These are phyloP conservation scores for Hanseniaspora thailandica DNA, from an alignment of 805 yeast species.

Conservation along the genomic window DNA sequence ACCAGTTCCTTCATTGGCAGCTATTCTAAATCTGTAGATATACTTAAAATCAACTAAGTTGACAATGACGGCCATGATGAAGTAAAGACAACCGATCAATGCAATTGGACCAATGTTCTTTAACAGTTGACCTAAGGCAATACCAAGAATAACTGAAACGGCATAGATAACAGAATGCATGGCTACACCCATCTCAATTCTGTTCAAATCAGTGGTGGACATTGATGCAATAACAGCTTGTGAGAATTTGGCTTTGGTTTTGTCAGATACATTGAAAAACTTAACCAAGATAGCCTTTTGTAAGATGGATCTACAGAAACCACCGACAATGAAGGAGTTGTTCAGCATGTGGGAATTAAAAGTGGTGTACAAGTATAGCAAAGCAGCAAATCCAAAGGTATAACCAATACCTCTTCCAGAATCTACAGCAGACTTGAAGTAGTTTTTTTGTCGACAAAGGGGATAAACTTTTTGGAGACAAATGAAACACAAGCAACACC, in stretches of 20 bases:
- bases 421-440: slow-evolving; percentile 30
- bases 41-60: slow-evolving; percentile 37
- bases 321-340: slow-evolving; percentile 48
- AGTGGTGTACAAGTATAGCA: slow-evolving; percentile 34
- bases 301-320: slow-evolving; percentile 51
- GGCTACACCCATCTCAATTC: slow-evolving; percentile 57
- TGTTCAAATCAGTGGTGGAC: slow-evolving; percentile 64
- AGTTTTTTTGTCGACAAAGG: slow-evolving; percentile 36
- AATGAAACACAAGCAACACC: slow-evolving; percentile 44
- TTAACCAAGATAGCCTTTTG: slow-evolving; percentile 57
- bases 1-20: slow-evolving; percentile 48
- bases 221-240: slow-evolving; percentile 57
- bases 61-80: slow-evolving; percentile 31
- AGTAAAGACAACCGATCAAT: slow-evolving; percentile 48
- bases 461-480: slow-evolving; percentile 42
- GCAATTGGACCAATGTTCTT: slow-evolving; percentile 59
- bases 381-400: slow-evolving; percentile 40
- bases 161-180: slow-evolving; percentile 45
- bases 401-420: slow-evolving; percentile 51
- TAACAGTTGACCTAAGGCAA: slow-evolving; percentile 47
- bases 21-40: slow-evolving; percentile 35
- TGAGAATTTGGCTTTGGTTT: slow-evolving; percentile 43
- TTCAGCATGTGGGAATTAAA: slow-evolving; percentile 42
- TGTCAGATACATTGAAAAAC: slow-evolving; percentile 44
- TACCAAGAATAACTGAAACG: slow-evolving; percentile 44